These are phyloP conservation scores for Pseudopyricularia javanii DNA, from an alignment of 2,329 filamentous ascomycete species.

Conservation along the genomic window DNA sequence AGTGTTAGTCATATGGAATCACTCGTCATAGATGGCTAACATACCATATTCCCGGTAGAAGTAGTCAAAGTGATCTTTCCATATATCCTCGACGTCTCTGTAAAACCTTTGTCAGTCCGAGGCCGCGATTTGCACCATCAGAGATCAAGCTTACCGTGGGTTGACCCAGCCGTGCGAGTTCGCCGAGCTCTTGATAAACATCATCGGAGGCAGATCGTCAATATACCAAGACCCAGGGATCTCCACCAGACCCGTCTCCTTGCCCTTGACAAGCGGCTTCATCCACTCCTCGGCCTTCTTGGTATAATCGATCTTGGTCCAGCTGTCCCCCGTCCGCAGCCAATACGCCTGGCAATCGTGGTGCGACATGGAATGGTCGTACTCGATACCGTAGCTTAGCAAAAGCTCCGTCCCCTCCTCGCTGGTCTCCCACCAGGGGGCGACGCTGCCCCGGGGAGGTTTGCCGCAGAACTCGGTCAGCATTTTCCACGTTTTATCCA, in stretches of 20 bases:
- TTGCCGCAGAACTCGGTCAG: constrained; percentile 55
- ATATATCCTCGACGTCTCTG: constrained; percentile 53
- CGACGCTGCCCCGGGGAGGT: neutral
- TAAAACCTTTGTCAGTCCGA: too few relatives aligned
- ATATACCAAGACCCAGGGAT: constrained; percentile 32
- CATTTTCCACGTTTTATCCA: constrained; percentile 62
- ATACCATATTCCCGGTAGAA: constrained; percentile 58
- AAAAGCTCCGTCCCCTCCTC: constrained; percentile 53
- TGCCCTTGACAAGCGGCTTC: constrained; percentile 46
- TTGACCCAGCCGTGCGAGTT: constrained; percentile 20
- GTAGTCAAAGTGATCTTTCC: constrained; percentile 57
- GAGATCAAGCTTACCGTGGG: too few relatives aligned
- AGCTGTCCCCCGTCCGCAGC: constrained; percentile 46
- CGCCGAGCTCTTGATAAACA: too few relatives aligned
- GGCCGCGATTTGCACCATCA: too few relatives aligned
- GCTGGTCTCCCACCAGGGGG: constrained; percentile 35
- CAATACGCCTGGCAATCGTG: constrained; percentile 53
- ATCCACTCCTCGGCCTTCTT: constrained; percentile 51
- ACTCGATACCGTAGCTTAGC: constrained; percentile 53
- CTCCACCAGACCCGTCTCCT: constrained; percentile 49
- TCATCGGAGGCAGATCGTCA: constrained; percentile 14
- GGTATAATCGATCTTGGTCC: constrained; percentile 54
- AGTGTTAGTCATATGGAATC: too few relatives aligned
- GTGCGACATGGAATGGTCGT: constrained; percentile 55
- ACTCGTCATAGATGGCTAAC: too few relatives aligned